Conservation (phyloP, 306 rosid species). For the Medicago truncatula region DNA sequence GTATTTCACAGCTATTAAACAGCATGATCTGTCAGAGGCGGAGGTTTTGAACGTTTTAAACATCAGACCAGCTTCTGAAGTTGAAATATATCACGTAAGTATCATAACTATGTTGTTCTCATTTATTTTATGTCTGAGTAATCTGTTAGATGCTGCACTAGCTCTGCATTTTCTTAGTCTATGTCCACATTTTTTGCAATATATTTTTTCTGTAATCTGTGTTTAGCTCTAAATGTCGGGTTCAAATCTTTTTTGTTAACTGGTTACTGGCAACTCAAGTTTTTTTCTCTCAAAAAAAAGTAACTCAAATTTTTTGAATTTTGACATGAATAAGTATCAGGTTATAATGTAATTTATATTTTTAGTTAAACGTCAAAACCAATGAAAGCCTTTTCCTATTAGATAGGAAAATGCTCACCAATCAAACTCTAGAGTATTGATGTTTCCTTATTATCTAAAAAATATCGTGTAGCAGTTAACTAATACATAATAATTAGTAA, state of each 20-base stretch:
- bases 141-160: neutral
- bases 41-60: slow-evolving; percentile 78
- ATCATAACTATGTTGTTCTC: neutral
- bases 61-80: slow-evolving; percentile 56
- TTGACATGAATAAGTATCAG: too few relatives aligned
- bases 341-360: too few relatives aligned
- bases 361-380: too few relatives aligned
- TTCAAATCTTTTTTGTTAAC: slow-evolving; percentile 12
- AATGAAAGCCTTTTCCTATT: too few relatives aligned
- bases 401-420: too few relatives aligned
- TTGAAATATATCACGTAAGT: slow-evolving; percentile 61
- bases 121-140: neutral
- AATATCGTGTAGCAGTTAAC: too few relatives aligned
- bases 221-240: slow-evolving; percentile 14
- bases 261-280: too few relatives aligned
- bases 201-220: neutral
- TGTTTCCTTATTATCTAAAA: too few relatives aligned
- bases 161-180: slow-evolving; percentile 2
- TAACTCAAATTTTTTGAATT: too few relatives aligned
- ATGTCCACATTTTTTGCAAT: neutral
- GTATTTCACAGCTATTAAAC: slow-evolving; percentile 56
- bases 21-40: slow-evolving; percentile 68
- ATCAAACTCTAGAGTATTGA: too few relatives aligned
- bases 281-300: too few relatives aligned
- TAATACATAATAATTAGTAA: too few relatives aligned